phyloP scores from a whole-genome alignment of 129 eudicot species.

The Solidago caesia region DNA sequence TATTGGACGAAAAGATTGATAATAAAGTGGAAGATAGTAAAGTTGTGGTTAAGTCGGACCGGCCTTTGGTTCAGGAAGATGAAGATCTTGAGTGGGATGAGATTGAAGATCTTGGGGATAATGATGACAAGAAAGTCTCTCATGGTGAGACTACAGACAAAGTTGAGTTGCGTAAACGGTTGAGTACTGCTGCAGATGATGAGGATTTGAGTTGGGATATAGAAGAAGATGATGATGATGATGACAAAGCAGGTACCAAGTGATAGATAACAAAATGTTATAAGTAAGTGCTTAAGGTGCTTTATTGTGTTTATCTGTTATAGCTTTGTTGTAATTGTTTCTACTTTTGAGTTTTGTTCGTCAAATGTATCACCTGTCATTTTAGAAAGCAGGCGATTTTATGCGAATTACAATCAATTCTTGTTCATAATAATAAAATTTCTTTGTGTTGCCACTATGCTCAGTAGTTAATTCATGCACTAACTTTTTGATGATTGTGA shows the following conservation, averaged over 20 bases:
- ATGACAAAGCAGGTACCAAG: slow-evolving; percentile 40
- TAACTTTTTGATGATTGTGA: not conserved
- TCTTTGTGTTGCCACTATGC: slow-evolving; percentile 17
- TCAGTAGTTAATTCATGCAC: not conserved
- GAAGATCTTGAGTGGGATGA: slow-evolving; percentile 96
- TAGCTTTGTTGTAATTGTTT: slow-evolving; percentile 32
- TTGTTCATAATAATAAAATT: slow-evolving; percentile 36
- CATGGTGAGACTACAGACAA: slow-evolving; percentile 42
- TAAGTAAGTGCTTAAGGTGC: slow-evolving; percentile 19
- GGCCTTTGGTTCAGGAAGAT: slow-evolving; percentile 49
- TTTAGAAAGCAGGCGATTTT: slow-evolving; percentile 23
- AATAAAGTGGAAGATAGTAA: slow-evolving; percentile 45
- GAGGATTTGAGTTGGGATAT: slow-evolving; percentile 95
- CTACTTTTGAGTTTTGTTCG: slow-evolving; percentile 13
- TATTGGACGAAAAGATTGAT: slow-evolving; percentile 35
- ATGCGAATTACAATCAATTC: slow-evolving; percentile 30
- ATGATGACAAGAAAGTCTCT: slow-evolving; percentile 48
- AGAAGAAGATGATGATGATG: slow-evolving; percentile 85
- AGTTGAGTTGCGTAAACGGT: slow-evolving; percentile 59
- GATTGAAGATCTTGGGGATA: slow-evolving; percentile 76
- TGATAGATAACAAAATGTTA: slow-evolving; percentile 18
- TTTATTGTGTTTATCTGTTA: slow-evolving; percentile 13
- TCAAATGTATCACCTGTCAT: slow-evolving; percentile 19
- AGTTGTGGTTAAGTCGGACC: slow-evolving; percentile 32
- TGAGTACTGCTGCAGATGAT: slow-evolving; percentile 66